These are phyloP conservation scores for Annulohypoxylon bovei DNA, from an alignment of 495 filamentous ascomycete genomes.

Conservation along the genomic window DNA sequence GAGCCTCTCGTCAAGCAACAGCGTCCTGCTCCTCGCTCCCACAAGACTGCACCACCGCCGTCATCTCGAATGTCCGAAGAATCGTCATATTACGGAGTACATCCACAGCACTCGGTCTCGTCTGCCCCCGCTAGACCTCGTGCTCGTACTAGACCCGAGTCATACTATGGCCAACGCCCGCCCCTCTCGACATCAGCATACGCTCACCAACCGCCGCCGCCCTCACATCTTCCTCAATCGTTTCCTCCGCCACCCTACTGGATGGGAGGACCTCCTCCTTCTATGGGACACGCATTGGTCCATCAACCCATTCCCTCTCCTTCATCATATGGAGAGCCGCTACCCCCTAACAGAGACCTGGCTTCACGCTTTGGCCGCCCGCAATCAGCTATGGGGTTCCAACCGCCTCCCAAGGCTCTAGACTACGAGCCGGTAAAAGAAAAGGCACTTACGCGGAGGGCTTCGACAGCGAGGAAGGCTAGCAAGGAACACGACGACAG, in stretches of 20 bases:
- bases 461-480: conserved; percentile 50
- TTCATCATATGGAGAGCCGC: conserved; percentile 5
- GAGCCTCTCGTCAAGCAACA: conserved; percentile 30
- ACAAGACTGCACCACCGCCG: conserved; percentile 40
- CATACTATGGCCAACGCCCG: conserved; percentile 53
- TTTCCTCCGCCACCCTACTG: conserved; percentile 36
- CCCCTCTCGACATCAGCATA: conserved; percentile 46
- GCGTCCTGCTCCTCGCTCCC: conserved; percentile 36
- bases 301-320: conserved; percentile 43
- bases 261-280: conserved; percentile 30
- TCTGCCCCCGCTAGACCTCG: conserved; percentile 52
- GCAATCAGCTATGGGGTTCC: conserved; percentile 56
- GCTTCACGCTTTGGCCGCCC: conserved; percentile 53
- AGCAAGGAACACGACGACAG: conserved; percentile 52
- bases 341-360: conserved; percentile 33
- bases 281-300: conserved; percentile 38
- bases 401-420: conserved; percentile 43
- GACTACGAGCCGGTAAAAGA: conserved; percentile 46
- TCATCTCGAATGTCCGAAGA: conserved; percentile 48
- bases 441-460: conserved; percentile 46
- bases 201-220: conserved; percentile 38
- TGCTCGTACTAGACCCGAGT: conserved; percentile 51
- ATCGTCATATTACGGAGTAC: conserved; percentile 52
- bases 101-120: conserved; percentile 43
- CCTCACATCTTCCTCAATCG: conserved; percentile 36